Evolutionary conservation across 2,329 filamentous ascomycete genomes (phyloP).

Genomic region (Pleochaeta shiraiana): DNA sequence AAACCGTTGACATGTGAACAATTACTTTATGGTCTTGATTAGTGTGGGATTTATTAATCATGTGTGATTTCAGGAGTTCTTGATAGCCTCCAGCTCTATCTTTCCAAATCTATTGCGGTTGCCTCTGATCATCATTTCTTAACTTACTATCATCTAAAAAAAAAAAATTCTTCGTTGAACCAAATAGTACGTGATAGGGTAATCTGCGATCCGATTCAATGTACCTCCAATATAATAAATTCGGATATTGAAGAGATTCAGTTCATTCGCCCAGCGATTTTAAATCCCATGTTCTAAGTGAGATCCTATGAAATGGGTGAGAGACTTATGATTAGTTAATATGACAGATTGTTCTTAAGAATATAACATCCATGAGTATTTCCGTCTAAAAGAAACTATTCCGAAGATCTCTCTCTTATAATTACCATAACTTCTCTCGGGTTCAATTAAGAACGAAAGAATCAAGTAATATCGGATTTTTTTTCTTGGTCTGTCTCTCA

Average conservation of each 20-base stretch:
- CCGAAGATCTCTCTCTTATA: slow-evolving; percentile 3
- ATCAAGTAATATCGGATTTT: slow-evolving; percentile 1
- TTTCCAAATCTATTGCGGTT: not conserved
- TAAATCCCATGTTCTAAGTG: slow-evolving; percentile 2
- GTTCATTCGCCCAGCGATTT: slow-evolving; percentile 2
- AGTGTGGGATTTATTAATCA: not conserved
- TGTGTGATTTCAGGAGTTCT: not conserved
- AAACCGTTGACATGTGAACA: not conserved
- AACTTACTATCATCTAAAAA: not conserved
- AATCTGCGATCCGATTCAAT: not conserved
- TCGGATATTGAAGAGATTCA: not conserved
- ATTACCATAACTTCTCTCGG: not conserved
- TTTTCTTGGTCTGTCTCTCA: not conserved
- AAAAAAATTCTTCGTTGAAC: not conserved
- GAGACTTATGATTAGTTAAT: not conserved
- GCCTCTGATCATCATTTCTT: not conserved
- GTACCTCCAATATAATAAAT: not conserved
- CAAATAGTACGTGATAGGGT: slow-evolving; percentile 1
- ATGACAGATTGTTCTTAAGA: not conserved
- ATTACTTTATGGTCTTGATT: not conserved
- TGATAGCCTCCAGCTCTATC: slow-evolving; percentile 1
- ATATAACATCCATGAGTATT: not conserved
- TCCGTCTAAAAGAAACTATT: not conserved
- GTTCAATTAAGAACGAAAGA: not conserved
- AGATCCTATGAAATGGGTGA: not conserved